Evolutionary conservation across 371 early-diverging fungal species (phyloP), one percentile per base, ranked within the genome.

Genomic region (Mucor circinelloides): DNA sequence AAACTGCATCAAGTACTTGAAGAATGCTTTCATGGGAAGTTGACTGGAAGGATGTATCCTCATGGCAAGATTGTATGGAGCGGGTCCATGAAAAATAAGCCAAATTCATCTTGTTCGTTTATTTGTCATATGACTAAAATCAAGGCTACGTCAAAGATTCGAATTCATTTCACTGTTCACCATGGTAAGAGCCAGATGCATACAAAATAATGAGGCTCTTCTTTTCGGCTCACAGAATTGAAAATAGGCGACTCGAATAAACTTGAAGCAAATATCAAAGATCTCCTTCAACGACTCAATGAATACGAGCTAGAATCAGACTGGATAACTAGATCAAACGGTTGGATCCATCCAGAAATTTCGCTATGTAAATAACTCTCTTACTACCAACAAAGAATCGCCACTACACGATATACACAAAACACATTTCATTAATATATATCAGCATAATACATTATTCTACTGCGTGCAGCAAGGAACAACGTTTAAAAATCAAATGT

Each of bases 1-100:
- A 73, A 73, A 42, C 40, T 73, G 27, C 69, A 73, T 65, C 73
- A 73, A 55, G 66, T 73, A 6, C 67, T 73, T 13, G 69, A 69
- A 66, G 69, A 73, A 69, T 66, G 69, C 32, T 73, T 56, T 40
- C 25, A 59, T 48, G 73, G 73, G 13, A 68, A 69, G 40, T 55
- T 73, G 6, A 68, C 50, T 27, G 68, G 69, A 15, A 57, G 73
- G n/a, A 68, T 68, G 66, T 69, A 73, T 23, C 63, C 71, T 19
- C 65, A 73, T 36, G 68, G 63, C 25, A 73, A 60, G 34, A 66
- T 68, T 5, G 60, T 69, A 7, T 73, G 73, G 73, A 62, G 50
- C 25, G 73, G 73, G 7, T 52, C 56, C 25, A 66, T 73, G 64
- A 56, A 61, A 25, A 64, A 28, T 4, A 50, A 52, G 15, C 32